phyloP scores from a whole-genome alignment of 78 protist species.

The Dictyostelium firmibasis region DNA sequence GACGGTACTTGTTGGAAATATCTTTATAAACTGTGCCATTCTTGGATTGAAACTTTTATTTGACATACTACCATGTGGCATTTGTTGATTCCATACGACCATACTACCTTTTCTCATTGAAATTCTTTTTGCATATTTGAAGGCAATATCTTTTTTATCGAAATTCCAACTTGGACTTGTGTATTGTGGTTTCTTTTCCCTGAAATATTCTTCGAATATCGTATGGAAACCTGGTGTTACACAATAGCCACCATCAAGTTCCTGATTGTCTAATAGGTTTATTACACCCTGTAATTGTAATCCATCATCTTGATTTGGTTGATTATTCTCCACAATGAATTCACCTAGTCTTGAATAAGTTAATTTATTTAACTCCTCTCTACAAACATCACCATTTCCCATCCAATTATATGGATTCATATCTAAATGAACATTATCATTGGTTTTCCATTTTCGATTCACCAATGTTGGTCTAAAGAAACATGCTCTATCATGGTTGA shows the following conservation, averaged over 20 bases:
- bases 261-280: constrained; percentile 25
- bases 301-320: constrained; percentile 1
- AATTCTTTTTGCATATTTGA: constrained; percentile 30
- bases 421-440: constrained; percentile 52
- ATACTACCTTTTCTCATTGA: constrained; percentile 65
- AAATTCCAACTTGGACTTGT: constrained; percentile 11
- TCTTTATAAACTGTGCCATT: constrained; percentile 68
- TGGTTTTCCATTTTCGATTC: constrained; percentile 34
- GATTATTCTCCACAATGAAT: constrained; percentile 66
- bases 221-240: constrained; percentile 61
- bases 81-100: constrained; percentile 63
- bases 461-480: constrained; percentile 56
- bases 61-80: constrained; percentile 64
- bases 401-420: constrained; percentile 71
- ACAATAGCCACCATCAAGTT: constrained; percentile 54
- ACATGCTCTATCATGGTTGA: constrained; percentile 61
- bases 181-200: constrained; percentile 29
- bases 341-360: constrained; percentile 1
- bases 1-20: constrained; percentile 32
- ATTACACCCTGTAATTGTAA: constrained; percentile 37
- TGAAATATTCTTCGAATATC: constrained; percentile 34
- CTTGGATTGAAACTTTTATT: constrained; percentile 24
- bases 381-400: not conserved
- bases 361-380: constrained; percentile 9
- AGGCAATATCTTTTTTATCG: constrained; percentile 8